These are phyloP conservation scores for Candida sanyaensis DNA, from an alignment of 1,139 yeast species.

Conservation along the genomic window DNA sequence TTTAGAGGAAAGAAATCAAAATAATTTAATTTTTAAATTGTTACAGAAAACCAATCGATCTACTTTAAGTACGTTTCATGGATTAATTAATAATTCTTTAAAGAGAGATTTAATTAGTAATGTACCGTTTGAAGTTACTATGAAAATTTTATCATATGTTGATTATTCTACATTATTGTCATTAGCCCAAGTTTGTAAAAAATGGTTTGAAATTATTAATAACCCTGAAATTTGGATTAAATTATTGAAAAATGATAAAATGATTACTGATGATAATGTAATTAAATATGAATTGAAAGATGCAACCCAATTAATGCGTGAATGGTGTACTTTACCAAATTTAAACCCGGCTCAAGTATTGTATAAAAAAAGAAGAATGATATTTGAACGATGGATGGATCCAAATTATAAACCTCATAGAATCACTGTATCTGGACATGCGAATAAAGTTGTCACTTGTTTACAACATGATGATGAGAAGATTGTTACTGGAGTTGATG, in stretches of 20 bases:
- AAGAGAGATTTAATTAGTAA: conserved; percentile 70
- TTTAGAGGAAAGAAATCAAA: conserved; percentile 40
- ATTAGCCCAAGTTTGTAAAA: conserved; percentile 64
- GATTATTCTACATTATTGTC: conserved; percentile 65
- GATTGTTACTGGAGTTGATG: conserved; percentile 93
- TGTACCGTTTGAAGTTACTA: conserved; percentile 77
- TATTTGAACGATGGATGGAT: conserved; percentile 80
- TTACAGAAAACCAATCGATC: conserved; percentile 66
- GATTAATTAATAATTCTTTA: conserved; percentile 59
- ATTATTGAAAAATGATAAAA: conserved; percentile 54
- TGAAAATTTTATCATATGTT: conserved; percentile 64
- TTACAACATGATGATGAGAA: conserved; percentile 90
- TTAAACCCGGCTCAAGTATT: conserved; percentile 51
- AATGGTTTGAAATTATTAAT: conserved; percentile 69
- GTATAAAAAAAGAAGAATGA: conserved; percentile 66
- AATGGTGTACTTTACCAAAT: conserved; percentile 29
- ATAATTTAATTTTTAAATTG: conserved; percentile 58
- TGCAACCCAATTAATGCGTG: conserved; percentile 28
- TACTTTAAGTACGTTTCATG: conserved; percentile 67
- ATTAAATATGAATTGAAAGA: conserved; percentile 36
- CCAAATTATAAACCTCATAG: conserved; percentile 70
- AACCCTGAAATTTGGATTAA: conserved; percentile 63
- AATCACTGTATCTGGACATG: conserved; percentile 67
- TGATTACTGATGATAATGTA: conserved; percentile 41
- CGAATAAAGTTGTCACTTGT: conserved; percentile 87